Percentiles rank a stretch among this genome's conserved stretches.
Conservation (phyloP, 106 monocot species). For the Alisma plantagoaquatica region DNA sequence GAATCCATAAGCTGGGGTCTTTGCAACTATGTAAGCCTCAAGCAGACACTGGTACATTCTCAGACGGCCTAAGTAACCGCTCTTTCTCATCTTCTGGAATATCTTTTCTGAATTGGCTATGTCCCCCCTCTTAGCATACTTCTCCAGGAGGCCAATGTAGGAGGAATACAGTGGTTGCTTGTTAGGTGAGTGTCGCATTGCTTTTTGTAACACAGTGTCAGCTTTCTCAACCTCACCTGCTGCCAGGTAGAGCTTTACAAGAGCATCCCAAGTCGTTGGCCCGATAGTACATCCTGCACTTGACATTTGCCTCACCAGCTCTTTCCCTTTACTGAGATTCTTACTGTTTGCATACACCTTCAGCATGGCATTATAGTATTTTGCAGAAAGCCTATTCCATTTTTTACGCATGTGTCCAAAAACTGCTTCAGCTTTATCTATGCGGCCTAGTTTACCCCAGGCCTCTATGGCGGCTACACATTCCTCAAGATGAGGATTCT, state of each 20-base stretch:
- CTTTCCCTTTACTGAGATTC: conserved; percentile 61
- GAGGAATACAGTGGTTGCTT: conserved; percentile 41
- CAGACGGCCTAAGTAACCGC: conserved; percentile 21
- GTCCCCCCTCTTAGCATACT: conserved; percentile 50
- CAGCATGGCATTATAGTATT: conserved; percentile 43
- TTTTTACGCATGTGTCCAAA: conserved; percentile 41
- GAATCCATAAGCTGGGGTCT: conserved; percentile 58
- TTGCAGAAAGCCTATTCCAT: conserved; percentile 36
- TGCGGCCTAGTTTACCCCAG: conserved; percentile 50
- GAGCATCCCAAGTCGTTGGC: conserved; percentile 57
- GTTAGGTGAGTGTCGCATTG: no score
- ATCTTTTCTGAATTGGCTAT: conserved; percentile 64
- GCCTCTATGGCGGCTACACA: conserved; percentile 58
- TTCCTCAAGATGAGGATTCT: conserved; percentile 32
- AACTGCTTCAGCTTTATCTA: conserved; percentile 53
- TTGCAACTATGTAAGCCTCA: conserved; percentile 47
- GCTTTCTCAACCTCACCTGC: conserved; percentile 67
- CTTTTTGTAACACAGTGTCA: conserved; percentile 46
- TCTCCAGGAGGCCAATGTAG: conserved; percentile 34
- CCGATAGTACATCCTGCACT: conserved; percentile 32
- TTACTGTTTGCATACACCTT: conserved; percentile 63
- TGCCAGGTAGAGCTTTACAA: conserved; percentile 55
- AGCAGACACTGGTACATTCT: conserved; percentile 30
- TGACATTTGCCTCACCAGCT: conserved; percentile 53
- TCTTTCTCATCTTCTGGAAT: conserved; percentile 41